phyloP scores from a whole-genome alignment of 108 stramenopile species.

The Skeletonema grethae region DNA sequence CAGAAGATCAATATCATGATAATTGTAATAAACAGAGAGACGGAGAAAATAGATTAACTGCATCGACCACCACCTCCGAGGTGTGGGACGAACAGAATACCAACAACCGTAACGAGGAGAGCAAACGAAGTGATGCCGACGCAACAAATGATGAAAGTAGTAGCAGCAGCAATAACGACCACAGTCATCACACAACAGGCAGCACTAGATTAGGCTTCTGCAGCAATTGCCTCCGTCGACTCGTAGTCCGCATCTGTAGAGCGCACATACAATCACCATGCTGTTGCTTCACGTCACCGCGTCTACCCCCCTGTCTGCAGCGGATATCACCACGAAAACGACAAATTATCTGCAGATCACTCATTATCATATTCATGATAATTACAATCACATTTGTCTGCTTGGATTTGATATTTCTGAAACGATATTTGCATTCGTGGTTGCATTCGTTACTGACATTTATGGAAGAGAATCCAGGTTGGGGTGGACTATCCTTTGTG shows the following conservation, averaged over 20 bases:
- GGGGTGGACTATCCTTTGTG: conserved; percentile 35
- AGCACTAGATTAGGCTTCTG: neutral
- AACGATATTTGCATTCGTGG: conserved; percentile 39
- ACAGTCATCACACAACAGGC: neutral
- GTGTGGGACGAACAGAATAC: neutral
- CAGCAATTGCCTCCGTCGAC: neutral
- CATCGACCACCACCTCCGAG: neutral
- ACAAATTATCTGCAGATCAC: conserved; percentile 28
- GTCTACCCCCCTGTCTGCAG: neutral
- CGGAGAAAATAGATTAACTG: neutral
- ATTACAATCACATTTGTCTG: conserved; percentile 45
- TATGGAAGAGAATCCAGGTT: conserved; percentile 19
- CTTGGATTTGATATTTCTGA: conserved; percentile 40
- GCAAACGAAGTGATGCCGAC: neutral
- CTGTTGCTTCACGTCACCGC: neutral
- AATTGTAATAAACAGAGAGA: neutral
- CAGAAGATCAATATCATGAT: neutral
- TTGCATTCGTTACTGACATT: conserved; percentile 21
- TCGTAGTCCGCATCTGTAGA: neutral
- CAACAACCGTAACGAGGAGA: neutral
- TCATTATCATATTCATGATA: conserved; percentile 50
- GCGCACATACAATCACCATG: neutral
- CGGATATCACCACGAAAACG: conserved; percentile 19
- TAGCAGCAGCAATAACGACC: neutral
- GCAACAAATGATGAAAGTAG: neutral